Evolutionary conservation across 345 rosid genomes (phyloP).

Genomic region (Noccaea caerulescens): DNA sequence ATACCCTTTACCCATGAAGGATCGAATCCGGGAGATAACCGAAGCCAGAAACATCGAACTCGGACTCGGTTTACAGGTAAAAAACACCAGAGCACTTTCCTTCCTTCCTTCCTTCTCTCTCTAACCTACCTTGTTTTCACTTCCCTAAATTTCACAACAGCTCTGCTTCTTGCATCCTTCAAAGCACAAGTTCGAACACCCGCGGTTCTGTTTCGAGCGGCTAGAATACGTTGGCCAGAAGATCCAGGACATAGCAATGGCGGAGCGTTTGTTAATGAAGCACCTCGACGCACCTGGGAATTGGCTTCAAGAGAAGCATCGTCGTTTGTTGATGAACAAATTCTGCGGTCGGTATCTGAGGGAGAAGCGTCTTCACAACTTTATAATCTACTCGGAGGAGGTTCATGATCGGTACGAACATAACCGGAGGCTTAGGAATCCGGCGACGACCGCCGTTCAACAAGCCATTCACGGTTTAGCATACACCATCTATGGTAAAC

Average conservation of each 20-base stretch:
- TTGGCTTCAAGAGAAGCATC: slow-evolving; percentile 89
- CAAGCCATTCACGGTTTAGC: slow-evolving; percentile 94
- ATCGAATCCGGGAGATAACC: slow-evolving; percentile 84
- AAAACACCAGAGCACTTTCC: not conserved
- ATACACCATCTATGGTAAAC: slow-evolving; percentile 79
- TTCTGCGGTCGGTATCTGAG: slow-evolving; percentile 85
- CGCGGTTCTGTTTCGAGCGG: slow-evolving; percentile 87
- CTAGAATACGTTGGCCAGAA: slow-evolving; percentile 92
- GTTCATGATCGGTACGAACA: slow-evolving; percentile 79
- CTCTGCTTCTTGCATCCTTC: slow-evolving; percentile 98
- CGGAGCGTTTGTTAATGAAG: slow-evolving; percentile 89
- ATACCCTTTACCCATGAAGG: slow-evolving; percentile 67
- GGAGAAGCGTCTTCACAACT: slow-evolving; percentile 73
- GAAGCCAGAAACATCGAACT: slow-evolving; percentile 95
- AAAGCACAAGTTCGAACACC: slow-evolving; percentile 88
- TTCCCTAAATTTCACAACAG: slow-evolving; percentile 59
- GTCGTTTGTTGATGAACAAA: slow-evolving; percentile 89
- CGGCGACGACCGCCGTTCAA: slow-evolving; percentile 79
- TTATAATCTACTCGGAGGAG: slow-evolving; percentile 64
- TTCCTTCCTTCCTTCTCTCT: not conserved
- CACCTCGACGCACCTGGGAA: slow-evolving; percentile 92
- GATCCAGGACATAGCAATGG: slow-evolving; percentile 96
- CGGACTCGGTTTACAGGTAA: slow-evolving; percentile 94
- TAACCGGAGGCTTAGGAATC: slow-evolving; percentile 81
- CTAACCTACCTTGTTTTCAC: not conserved